A percentile compares a stretch with the other conserved stretches of the same genome.
phyloP scores from a whole-genome alignment of 352 stramenopile species.

The Pilasporangium apinafurcum region DNA sequence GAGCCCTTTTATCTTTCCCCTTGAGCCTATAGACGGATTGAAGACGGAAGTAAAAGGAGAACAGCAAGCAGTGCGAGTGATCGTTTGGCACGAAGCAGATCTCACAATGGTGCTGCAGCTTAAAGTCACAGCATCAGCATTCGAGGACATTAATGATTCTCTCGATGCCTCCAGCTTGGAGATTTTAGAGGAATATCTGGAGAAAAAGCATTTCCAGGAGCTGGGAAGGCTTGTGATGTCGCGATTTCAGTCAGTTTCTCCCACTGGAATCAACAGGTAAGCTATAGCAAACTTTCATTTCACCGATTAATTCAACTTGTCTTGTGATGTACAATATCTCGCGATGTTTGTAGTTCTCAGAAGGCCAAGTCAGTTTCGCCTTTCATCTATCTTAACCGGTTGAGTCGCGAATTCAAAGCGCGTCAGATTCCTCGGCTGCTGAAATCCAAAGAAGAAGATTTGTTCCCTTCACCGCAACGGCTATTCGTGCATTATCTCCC shows the following conservation, averaged over 20 bases:
- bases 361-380: conserved; percentile 13
- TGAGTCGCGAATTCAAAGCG: conserved; percentile 44
- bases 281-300: neutral
- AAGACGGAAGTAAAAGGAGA: too few species aligned
- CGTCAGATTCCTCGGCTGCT: conserved; percentile 46
- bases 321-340: neutral
- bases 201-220: conserved; percentile 19
- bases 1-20: conserved; percentile 31
- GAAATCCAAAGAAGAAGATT: conserved; percentile 36
- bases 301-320: neutral
- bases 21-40: neutral
- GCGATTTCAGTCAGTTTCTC: conserved; percentile 11
- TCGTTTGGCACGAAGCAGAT: conserved; percentile 49
- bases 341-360: neutral
- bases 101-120: conserved; percentile 39
- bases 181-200: conserved; percentile 16
- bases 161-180: conserved; percentile 11
- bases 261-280: too few species aligned
- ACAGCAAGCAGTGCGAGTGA: too few species aligned
- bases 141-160: conserved; percentile 4
- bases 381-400: conserved; percentile 54
- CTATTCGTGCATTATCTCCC: conserved; percentile 47
- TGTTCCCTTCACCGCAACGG: conserved; percentile 35
- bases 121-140: neutral
- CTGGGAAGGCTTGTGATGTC: conserved; percentile 26